Base-by-base conservation (phyloP, 257 asterid genomes). In the Nyctanthes arbortristis region DNA sequence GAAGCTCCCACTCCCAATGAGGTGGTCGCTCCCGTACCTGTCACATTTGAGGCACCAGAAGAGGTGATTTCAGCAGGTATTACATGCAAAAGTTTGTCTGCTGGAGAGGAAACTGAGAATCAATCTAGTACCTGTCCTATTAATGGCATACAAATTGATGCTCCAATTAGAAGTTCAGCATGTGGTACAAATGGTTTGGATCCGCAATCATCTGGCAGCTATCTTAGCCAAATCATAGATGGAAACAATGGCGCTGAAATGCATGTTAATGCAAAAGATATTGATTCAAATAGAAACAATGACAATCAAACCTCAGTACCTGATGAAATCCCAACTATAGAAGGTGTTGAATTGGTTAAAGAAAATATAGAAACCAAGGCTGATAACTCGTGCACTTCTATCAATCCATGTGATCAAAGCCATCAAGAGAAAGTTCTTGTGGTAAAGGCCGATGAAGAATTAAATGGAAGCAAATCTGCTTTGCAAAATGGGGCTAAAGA, bases 161-260 rank as follows among this genome's bases (percentile, higher is more conserved):
- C 77, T 77, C 81, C 70, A 66, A 77, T 65, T 55, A 63, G 55
- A 66, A 62, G 58, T 68, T 59, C 77, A 36, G 76, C 73, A 32
- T 59, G 66, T 63, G 84, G 73, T 45, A 52, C 73, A 28, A 84
- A 81, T 67, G 70, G 78, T 73, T 80, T 87, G 77, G 91, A 84
- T 79, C 82, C 88, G 25, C 88, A 85, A 69, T 87, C 91, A 62
- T 79, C 91, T 77, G 73, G 86, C 82, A 56, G 73, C 13, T 86
- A 57, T 55, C 66, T 88, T 71, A 78, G 80, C 65, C 69, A 63
- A 66, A 73, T 77, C 77, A 20, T 66, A 62, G 87, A 83, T 71
- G 84, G 74, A 63, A 81, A 79, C 61, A 78, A 62, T 78, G 88
- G 71, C 14, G 63, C 60, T 77, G 92, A 76, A 63, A 70, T 64